Evolutionary conservation across 306 rosid genomes (phyloP), one percentile per base, ranked within the genome.

Genomic region (Pyrus pyrifolia): DNA sequence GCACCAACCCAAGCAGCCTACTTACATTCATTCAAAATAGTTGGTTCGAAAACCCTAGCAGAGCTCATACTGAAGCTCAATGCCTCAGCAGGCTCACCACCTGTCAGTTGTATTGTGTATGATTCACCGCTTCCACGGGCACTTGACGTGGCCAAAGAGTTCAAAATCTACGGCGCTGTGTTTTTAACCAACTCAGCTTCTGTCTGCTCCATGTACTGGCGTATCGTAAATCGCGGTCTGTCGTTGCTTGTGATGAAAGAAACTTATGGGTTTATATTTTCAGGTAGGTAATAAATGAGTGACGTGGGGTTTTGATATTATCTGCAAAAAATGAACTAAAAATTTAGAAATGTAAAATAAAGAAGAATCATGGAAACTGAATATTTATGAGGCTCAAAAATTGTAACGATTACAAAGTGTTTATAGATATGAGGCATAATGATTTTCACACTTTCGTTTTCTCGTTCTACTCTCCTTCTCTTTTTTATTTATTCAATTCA

Each of bases 91-190:
- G 44, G 46, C 22, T 79, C n/a, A 10, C 85, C 27, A 10, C 83
- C 83, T 3, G 81, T 84, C 13, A 61, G 74, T 38, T 82, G 88
- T 74, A 27, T 87, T 10, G 80, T 84, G 2, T 87, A 87, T 12
- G 86, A 84, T 58, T 82, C 85, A 19, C 18, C 77, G 57, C 65
- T 87, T 58, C 81, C 90, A 8, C 84, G 86, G 90, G 85, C 84
- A 3, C 74, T 80, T 45, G 88, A 87, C 21, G 83, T 82, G 77
- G 86, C 81, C 15, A 74, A 42, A 55, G 21, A 77, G 61, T 64
- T 74, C 27, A 80, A 80, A 2, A 76, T 84, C 67, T 62, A 13
- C 42, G 71, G 29, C 8, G 88, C 85, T 21, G 73, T 53, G 33
- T 87, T 87, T 60, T 67, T 87, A 72, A 87, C 85, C 3, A 75